Conservation (phyloP, 139 green algal species). For the Protoeuglena noctilucae region DNA sequence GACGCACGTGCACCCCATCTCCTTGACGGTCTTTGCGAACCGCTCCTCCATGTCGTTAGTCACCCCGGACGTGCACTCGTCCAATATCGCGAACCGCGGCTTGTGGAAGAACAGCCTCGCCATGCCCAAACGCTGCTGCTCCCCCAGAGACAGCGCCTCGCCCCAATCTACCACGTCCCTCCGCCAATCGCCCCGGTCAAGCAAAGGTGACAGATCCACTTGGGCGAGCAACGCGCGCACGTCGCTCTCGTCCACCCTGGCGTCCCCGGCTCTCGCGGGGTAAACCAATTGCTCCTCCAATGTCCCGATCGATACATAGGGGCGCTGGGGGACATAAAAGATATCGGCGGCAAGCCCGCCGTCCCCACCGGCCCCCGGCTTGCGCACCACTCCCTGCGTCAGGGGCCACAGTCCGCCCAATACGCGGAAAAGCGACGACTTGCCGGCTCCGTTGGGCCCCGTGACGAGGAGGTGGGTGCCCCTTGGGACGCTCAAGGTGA, state of each 20-base stretch:
- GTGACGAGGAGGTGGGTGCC: conserved; percentile 64
- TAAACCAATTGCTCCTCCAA: conserved; percentile 58
- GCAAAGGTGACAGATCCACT: conserved; percentile 37
- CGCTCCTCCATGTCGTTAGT: conserved; percentile 62
- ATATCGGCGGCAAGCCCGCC: conserved; percentile 35
- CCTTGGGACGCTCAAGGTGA: conserved; percentile 33
- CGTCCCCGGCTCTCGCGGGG: conserved; percentile 15
- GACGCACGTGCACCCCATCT: conserved; percentile 39
- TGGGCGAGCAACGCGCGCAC: conserved; percentile 26
- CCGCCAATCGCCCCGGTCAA: conserved; percentile 6
- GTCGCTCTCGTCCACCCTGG: conserved; percentile 11
- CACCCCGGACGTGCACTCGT: conserved; percentile 60
- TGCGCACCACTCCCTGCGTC: conserved; percentile 25
- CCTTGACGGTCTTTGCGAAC: conserved; percentile 36
- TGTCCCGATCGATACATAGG: conserved; percentile 43
- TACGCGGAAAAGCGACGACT: conserved; percentile 41
- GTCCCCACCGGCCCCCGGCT: conserved; percentile 22
- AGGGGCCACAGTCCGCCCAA: conserved; percentile 50
- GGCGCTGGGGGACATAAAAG: conserved; percentile 52
- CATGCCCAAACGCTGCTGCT: conserved; percentile 61
- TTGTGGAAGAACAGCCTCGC: conserved; percentile 55
- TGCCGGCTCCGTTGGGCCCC: conserved; percentile 41
- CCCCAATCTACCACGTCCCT: conserved; percentile 24
- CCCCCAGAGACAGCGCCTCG: conserved; percentile 36
- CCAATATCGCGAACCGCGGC: conserved; percentile 53